Base-by-base conservation (phyloP, 768 basidiomycete genomes). In the Amanita exitialis region DNA sequence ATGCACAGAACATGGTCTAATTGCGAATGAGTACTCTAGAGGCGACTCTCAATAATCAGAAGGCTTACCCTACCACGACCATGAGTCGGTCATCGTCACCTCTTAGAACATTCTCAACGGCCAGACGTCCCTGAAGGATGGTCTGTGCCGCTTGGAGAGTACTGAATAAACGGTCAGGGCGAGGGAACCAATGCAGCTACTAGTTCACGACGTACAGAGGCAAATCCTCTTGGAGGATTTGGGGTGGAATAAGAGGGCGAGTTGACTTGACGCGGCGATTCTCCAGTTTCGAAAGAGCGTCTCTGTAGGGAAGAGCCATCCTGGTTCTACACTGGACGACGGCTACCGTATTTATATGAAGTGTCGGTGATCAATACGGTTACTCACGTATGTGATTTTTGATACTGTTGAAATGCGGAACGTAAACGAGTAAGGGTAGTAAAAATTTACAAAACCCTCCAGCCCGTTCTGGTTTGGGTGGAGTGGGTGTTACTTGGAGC, bases 181-280 rank as follows among this genome's bases (percentile, higher is more conserved):
- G 41, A 47, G 35, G 25, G 35, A 6, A 30, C 28, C n/a, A 55
- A 27, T 46, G 48, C 42, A 49, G 16, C 36, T 57, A 21, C 35
- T 57, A 25, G 27, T 10, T 20, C 38, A 41, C 28, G 54, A 69
- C 80, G 47, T 68, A 89, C 87, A 91, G 68, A 38, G 90, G 90
- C n/a, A 89, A 76, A 66, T 97, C 93, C 65, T 97, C 93, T 57
- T 88, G 86, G 1, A 97, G 76, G 54, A 97, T 95, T 62, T 94
- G 92, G 18, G 93, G 93, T 46, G 93, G 93, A 51, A 97, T 93
- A 51, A 97, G 69, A 25, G 93, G 93, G 37, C 92, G 75, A 15
- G 86, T 92, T 13, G 78, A 83, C 63, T 80, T 91, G 49, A 97
- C 92, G 41, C 93, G 75, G 54, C 82, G 75, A 61, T 97, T 94